phyloP scores from a whole-genome alignment of 139 green algal species.

The Chlorella sp. region DNA sequence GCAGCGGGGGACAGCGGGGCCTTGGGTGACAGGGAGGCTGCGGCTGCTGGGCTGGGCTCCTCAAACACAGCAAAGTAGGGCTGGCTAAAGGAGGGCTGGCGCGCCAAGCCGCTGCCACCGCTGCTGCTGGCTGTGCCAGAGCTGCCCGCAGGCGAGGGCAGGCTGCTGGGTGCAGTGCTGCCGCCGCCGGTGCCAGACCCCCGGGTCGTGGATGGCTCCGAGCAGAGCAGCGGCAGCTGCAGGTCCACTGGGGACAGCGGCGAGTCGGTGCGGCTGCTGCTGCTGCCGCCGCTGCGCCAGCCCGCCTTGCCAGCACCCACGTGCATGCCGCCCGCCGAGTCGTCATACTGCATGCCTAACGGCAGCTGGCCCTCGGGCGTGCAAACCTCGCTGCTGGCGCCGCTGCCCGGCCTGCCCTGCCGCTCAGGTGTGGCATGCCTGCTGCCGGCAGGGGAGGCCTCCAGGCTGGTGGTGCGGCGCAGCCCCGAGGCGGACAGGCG shows the following conservation, averaged over 20 bases:
- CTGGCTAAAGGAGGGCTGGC: conserved; percentile 26
- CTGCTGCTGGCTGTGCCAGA: background rate
- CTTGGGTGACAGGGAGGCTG: background rate
- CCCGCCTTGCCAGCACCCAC: too few species aligned
- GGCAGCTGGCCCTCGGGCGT: background rate
- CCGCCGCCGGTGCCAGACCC: background rate
- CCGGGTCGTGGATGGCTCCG: too few species aligned
- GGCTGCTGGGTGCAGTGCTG: background rate
- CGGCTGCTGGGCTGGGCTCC: background rate
- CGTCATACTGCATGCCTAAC: too few species aligned
- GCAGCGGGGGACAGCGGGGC: background rate
- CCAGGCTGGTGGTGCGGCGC: background rate
- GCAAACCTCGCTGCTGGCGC: background rate
- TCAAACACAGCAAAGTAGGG: conserved; percentile 24
- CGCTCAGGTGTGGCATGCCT: background rate
- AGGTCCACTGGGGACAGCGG: too few species aligned
- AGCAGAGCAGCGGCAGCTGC: too few species aligned
- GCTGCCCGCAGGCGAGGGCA: background rate
- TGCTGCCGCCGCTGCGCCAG: too few species aligned
- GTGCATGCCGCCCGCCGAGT: too few species aligned
- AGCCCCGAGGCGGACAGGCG: background rate
- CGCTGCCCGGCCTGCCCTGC: background rate
- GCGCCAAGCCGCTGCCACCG: background rate
- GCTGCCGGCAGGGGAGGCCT: background rate
- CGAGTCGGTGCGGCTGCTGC: too few species aligned